Conservation (phyloP, 371 early-diverging fungal genomes). For the Coemansia sp. region DNA sequence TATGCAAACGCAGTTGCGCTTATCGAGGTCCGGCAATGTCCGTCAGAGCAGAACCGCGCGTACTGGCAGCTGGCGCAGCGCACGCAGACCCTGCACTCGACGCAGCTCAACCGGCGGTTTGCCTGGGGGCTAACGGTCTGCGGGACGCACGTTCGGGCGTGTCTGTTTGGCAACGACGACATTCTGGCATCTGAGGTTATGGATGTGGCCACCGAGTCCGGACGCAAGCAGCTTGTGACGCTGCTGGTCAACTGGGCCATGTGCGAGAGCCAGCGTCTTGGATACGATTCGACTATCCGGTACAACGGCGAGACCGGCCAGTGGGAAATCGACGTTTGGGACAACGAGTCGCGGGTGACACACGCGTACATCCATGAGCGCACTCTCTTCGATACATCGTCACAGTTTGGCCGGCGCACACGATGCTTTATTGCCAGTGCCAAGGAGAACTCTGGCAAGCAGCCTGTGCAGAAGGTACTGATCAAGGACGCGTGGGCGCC, state of each 20-base stretch:
- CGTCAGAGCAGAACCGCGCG: background rate
- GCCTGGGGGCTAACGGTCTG: conserved; percentile 19
- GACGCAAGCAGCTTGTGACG: conserved; percentile 1
- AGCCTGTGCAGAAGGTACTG: background rate
- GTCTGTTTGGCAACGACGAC: conserved; percentile 8
- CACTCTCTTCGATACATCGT: background rate
- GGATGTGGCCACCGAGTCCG: background rate
- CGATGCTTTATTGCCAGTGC: background rate
- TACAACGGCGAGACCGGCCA: background rate
- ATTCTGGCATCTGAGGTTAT: conserved; percentile 1
- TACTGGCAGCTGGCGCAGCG: conserved; percentile 1
- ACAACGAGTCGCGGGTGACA: background rate
- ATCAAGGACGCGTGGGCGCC: background rate
- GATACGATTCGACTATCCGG: conserved; percentile 4
- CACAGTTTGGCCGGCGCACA: background rate
- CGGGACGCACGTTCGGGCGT: background rate
- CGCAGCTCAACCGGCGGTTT: conserved; percentile 24
- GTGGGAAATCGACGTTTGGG: conserved; percentile 9
- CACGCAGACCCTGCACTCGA: background rate
- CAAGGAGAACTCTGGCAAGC: background rate
- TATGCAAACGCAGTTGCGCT: background rate
- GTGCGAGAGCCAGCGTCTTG: conserved; percentile 14
- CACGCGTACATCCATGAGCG: background rate
- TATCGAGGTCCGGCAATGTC: conserved; percentile 2
- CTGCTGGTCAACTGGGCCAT: conserved; percentile 14